Conservation (phyloP, 352 stramenopile species). For the Pythium angustatum region DNA sequence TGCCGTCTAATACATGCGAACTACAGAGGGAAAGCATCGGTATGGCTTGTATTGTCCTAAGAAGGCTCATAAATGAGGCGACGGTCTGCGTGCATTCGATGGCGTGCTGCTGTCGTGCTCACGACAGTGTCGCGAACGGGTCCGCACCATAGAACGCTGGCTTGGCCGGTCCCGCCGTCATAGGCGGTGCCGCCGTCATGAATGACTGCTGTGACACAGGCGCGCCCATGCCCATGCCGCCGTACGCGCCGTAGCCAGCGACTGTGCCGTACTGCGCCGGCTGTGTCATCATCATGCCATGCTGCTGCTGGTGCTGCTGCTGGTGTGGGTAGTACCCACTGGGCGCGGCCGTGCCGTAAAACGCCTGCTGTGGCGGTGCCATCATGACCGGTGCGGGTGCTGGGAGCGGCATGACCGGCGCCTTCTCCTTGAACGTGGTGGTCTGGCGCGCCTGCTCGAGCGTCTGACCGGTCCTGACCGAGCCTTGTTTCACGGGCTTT, state of each 20-base stretch:
- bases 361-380: constrained; percentile 15
- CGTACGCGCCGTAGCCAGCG: constrained; percentile 24
- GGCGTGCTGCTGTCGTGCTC: no score
- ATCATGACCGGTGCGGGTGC: constrained; percentile 23
- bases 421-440: constrained; percentile 46
- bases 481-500: constrained; percentile 33
- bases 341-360: constrained; percentile 16
- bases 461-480: constrained; percentile 61
- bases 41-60: no score
- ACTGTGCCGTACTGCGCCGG: constrained; percentile 22
- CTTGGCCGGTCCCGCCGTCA: not conserved
- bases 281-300: constrained; percentile 25
- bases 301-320: constrained; percentile 23
- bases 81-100: no score
- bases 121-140: constrained; percentile 33
- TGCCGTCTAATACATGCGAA: no score
- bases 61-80: no score
- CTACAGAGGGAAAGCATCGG: no score
- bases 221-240: constrained; percentile 16
- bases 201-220: constrained; percentile 27
- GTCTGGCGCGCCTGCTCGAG: constrained; percentile 70
- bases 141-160: constrained; percentile 27
- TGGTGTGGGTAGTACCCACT: constrained; percentile 22
- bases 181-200: constrained; percentile 25
- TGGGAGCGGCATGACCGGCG: constrained; percentile 53